Evolutionary conservation across 805 yeast species (phyloP), one percentile per base, ranked within the genome.

Genomic region (Pichia gijzeniarum): DNA sequence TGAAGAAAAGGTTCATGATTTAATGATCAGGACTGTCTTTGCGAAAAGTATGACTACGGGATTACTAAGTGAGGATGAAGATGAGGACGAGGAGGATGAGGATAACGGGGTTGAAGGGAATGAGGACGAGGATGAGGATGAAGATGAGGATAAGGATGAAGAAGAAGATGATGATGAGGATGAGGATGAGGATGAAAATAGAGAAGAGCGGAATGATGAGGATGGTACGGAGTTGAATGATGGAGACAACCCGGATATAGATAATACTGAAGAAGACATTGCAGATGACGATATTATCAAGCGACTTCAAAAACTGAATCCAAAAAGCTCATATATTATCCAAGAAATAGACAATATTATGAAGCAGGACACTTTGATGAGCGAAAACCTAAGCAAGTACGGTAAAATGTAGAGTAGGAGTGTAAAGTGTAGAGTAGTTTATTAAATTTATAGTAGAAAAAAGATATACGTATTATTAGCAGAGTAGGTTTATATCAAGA

Each of bases 1-100:
- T 52, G 56, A 59, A 40, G 62, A 53, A 38, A 69, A 67, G 56
- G 63, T 71, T 46, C 64, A 67, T 12, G 72, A 72, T 45, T 70
- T 83, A 49, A 56, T 68, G 28, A 61, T 53, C n/a, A 60, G 69
- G 8, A 68, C 69, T 13, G 47, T 47, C 10, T 59, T 55, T 34
- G 53, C 41, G 2, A 39, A 39, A 21, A 30, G 41, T 39, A 28
- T 28, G 1, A 39, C 35, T 8, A 56, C 4, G 47, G 52, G 40
- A 49, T 59, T 34, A 14, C 53, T 13, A 38, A 41, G 39, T 18
- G 51, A 35, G 10, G 39, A 30, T 9, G 69, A 61, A 18, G 64
- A 66, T 3, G 68, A 62, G 21, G 48, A 37, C 28, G 65, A 56
- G 54, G 64, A 59, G 18, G 63, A 52, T 5, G 63, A 53, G 10